Base-by-base conservation (phyloP, 2,329 filamentous ascomycete genomes). In the Volutella citrinella region DNA sequence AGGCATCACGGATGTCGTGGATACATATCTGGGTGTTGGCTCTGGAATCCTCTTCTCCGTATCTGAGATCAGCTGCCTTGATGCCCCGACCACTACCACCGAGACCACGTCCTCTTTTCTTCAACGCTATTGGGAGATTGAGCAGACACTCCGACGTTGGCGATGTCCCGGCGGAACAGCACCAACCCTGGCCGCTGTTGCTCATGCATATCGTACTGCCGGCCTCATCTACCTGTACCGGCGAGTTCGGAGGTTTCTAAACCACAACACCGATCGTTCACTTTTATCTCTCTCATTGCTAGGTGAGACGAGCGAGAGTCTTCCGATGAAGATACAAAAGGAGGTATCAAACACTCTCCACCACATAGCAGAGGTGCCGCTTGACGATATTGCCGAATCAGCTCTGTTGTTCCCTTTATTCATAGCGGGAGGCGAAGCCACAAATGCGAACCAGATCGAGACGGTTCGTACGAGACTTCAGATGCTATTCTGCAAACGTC, bases 21-120 rank as follows among this genome's bases (percentile, higher is more conserved):
- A 34, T 10, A 34, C 20, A 11, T 38, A 22, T 16, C 12, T 38
- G n/a, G 36, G 36, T 8, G 36, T 34, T 10, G 27, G 27, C 4
- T 25, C 30, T 8, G 31, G 13, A 10, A 19, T 34, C 11, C 10
- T 38, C 6, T 5, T 10, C 4, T 19, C 27, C 8, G 34, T 38
- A 17, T 21, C 30, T 6, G 13, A 27, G 14, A 38, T 34, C 10
- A 15, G 17, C 4, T n/a, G 7, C 5, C 21, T 38, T 7, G 30
- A 26, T n/a, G 21, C n/a, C n/a, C n/a, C n/a, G n/a, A n/a, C n/a
- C n/a, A n/a, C n/a, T n/a, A n/a, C n/a, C n/a, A n/a, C n/a, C n/a
- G n/a, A n/a, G n/a, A n/a, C n/a, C n/a, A n/a, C n/a, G n/a, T n/a
- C n/a, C n/a, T n/a, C n/a, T n/a, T n/a, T n/a, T n/a, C n/a, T n/a